Evolutionary conservation across 345 rosid genomes (phyloP), one percentile per base, ranked within the genome.

Genomic region (Corchorus capsularis): DNA sequence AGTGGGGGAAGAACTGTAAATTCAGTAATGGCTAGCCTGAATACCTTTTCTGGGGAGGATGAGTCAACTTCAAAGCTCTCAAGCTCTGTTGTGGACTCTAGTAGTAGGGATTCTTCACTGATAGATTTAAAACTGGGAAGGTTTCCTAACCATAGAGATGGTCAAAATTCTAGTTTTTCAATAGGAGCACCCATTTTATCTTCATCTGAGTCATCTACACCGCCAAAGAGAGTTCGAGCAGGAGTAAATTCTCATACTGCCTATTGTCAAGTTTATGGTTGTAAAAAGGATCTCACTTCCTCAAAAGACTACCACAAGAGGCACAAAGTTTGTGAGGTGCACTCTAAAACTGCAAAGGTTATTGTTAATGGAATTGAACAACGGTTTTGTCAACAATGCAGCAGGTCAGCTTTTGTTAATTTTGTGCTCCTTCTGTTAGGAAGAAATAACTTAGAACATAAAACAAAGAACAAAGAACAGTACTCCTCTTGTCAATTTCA

Each of bases 341-440:
- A 94, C 83, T 85, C 97, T 2, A 94, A 94, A 84, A 79, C 92
- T 19, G 78, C 96, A 0, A 80, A 75, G 64, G 98, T 91, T 12
- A 78, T 91, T 61, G 97, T 94, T 72, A 81, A 82, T 66, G 94
- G 93, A 22, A 57, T 82, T 59, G 92, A 89, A 61, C 91, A 92
- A 84, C 91, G 98, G 79, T 92, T 94, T 76, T 94, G 98, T 78
- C 97, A 94, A 73, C 98, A 94, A 79, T 94, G 98, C 71, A 94
- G 98, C 87, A 92, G 97, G 97, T 94, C 72, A 19, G 75, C 41
- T 69, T 22, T 22, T 46, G 15, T 63, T 47, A 54, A n/a, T 72
- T 76, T 61, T 45, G 5, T 20, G 10, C 32, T 50, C 20, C 64
- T 41, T n/a, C 15, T 22, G n/a, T 17, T 17, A 20, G 5, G 49